Evolutionary conservation across 106 monocot genomes (phyloP).

Genomic region (Platanthera guangdongensis): DNA sequence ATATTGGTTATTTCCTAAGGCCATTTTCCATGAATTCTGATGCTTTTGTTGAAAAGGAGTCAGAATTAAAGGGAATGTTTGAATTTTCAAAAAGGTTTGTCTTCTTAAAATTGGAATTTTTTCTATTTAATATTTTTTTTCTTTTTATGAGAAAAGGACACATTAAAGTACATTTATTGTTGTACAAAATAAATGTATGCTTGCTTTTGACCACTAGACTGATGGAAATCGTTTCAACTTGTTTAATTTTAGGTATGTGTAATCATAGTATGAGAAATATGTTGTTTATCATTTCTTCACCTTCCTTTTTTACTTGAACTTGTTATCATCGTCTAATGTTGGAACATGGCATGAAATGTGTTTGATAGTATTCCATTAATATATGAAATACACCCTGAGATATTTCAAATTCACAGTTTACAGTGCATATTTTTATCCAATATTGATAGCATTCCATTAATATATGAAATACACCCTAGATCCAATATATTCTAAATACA

Average conservation of each 20-base stretch:
- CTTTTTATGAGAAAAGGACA: too few relatives aligned
- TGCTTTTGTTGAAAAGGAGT: conserved; percentile 49
- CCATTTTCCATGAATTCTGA: conserved; percentile 50
- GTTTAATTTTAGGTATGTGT: too few relatives aligned
- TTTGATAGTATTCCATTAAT: not conserved
- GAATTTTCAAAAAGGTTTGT: conserved; percentile 76
- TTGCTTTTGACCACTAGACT: too few relatives aligned
- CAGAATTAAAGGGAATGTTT: conserved; percentile 78
- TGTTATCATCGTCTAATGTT: not conserved
- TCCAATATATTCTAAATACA: too few relatives aligned
- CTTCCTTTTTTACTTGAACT: too few relatives aligned
- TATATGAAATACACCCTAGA: too few relatives aligned
- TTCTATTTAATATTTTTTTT: not conserved
- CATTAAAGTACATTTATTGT: too few relatives aligned
- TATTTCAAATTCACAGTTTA: not conserved
- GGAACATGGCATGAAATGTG: not conserved
- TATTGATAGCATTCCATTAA: too few relatives aligned
- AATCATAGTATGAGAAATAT: too few relatives aligned
- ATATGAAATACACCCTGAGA: not conserved
- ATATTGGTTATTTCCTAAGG: conserved; percentile 85
- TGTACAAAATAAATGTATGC: too few relatives aligned
- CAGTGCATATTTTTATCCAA: not conserved
- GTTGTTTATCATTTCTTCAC: too few relatives aligned
- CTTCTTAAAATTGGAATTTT: not conserved
- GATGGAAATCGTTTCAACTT: too few relatives aligned